Evolutionary conservation across 1,284 basidiomycete species (phyloP), one percentile per base, ranked within the genome.

Genomic region (Ganoderma resinaceum): DNA sequence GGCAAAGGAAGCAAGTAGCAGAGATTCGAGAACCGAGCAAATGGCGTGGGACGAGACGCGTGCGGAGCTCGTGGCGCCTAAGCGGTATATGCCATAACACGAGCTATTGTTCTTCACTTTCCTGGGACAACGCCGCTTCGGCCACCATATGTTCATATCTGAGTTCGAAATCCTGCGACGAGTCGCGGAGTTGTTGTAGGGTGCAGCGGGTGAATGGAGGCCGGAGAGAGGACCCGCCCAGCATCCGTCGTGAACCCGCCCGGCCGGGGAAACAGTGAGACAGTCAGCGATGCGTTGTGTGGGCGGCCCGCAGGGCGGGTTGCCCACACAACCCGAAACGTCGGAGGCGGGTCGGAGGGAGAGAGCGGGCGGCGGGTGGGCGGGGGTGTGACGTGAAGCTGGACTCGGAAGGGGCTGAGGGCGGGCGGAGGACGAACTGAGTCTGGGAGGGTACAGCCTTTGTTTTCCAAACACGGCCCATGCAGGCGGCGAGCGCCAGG

Each of bases 401-500:
- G 4, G 38, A n/a, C 20, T 46, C 20, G 43, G 26, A 46, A 20
- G 18, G 42, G 31, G 12, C n/a, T n/a, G n/a, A 61, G 57, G 57
- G 35, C 55, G 53, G 52, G 53, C 60, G 63, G 57, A 35, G 53
- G 37, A 37, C 49, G 43, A 43, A 60, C 12, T 33, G 66, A 64
- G 52, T 38, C 37, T 40, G 57, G 58, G 55, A 26, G 18, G 23
- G 71, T 61, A 73, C 65, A 69, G 72, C 72, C 70, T 70, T 73
- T 73, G 72, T 73, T 71, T 73, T 68, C 69, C 67, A 69, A 68
- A 73, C 72, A 67, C 61, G 63, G 68, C 16, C 60, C 29, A 55
- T 18, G 46, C 52, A 53, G 49, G 55, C 66, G 64, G 63, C 49
- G 42, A 35, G 46, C 43, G 63, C 58, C 49, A 37, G 29, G 46